Percentiles rank a stretch among this genome's conserved stretches.
Evolutionary conservation across 1,284 basidiomycete species (phyloP).

Genomic region (Veloporphyrellus conicus): DNA sequence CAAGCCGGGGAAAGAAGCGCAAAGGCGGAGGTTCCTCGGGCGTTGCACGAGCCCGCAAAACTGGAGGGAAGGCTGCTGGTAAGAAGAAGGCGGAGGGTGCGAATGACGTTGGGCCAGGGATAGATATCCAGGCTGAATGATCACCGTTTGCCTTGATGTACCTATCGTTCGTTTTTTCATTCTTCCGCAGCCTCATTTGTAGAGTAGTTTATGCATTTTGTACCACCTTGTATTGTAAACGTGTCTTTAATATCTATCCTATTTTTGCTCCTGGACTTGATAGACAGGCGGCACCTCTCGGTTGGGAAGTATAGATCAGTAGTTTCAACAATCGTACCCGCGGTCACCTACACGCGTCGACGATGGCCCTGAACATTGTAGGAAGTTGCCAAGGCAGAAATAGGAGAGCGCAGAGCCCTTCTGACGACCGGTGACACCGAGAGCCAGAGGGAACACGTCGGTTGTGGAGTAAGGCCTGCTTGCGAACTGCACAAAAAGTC

Average conservation of each 20-base stretch:
- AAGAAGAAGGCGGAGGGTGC: slow-evolving; percentile 31
- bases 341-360: no score
- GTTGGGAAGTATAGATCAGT: no score
- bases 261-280: no score
- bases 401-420: no score
- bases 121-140: slow-evolving; percentile 30
- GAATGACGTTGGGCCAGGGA: slow-evolving; percentile 25
- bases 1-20: slow-evolving; percentile 37
- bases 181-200: slow-evolving; percentile 22
- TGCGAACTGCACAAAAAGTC: no score
- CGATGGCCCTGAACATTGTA: no score
- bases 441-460: no score
- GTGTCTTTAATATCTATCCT: slow-evolving; percentile 30
- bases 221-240: slow-evolving; percentile 31
- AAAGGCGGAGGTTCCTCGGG: slow-evolving; percentile 25
- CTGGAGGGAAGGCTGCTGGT: slow-evolving; percentile 29
- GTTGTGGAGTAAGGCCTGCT: no score
- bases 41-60: slow-evolving; percentile 26
- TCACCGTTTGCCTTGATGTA: slow-evolving; percentile 5
- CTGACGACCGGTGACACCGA: no score
- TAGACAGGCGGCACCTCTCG: no score
- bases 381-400: no score
- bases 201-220: slow-evolving; percentile 31
- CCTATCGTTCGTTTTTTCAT: slow-evolving; percentile 8
- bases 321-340: no score